Percentiles rank a stretch among this genome's conserved stretches.
phyloP scores from a whole-genome alignment of 805 yeast genomes.

The Torulaspora delbrueckii region DNA sequence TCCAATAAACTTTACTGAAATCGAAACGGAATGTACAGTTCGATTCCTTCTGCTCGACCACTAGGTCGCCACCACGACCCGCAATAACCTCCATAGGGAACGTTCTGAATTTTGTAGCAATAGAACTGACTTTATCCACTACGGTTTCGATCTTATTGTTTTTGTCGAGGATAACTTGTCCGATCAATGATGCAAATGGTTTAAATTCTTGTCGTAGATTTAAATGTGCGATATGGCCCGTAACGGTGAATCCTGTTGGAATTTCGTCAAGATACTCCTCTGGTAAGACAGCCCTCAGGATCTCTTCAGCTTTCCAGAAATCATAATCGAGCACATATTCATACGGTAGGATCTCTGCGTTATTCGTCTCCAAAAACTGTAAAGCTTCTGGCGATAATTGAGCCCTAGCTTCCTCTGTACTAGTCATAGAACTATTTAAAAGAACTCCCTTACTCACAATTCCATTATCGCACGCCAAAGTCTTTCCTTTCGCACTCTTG shows the following conservation, averaged over 20 bases:
- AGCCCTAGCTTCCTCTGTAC: conserved; percentile 36
- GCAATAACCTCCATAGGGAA: conserved; percentile 93
- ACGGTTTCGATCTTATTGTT: conserved; percentile 74
- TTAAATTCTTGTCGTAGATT: conserved; percentile 79
- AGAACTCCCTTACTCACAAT: conserved; percentile 43
- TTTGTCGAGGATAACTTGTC: conserved; percentile 85
- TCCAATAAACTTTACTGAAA: conserved; percentile 95
- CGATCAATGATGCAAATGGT: conserved; percentile 76
- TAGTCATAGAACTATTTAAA: conserved; percentile 48
- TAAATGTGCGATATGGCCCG: conserved; percentile 94
- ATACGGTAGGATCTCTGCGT: conserved; percentile 49
- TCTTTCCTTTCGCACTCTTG: conserved; percentile 15
- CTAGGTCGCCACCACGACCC: conserved; percentile 60
- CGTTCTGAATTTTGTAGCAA: conserved; percentile 84
- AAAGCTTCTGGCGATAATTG: conserved; percentile 42
- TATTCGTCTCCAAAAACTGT: conserved; percentile 43
- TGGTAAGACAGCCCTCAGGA: conserved; percentile 73
- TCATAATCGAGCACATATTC: conserved; percentile 58
- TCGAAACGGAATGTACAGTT: conserved; percentile 84
- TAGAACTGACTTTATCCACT: conserved; percentile 84
- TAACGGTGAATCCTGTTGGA: conserved; percentile 87
- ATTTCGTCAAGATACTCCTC: conserved; percentile 57
- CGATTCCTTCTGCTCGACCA: conserved; percentile 80
- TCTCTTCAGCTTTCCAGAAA: conserved; percentile 88
- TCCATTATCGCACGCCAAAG: conserved; percentile 28